Evolutionary conservation across 2,329 filamentous ascomycete species (phyloP).

Genomic region (Exophiala bonariae): DNA sequence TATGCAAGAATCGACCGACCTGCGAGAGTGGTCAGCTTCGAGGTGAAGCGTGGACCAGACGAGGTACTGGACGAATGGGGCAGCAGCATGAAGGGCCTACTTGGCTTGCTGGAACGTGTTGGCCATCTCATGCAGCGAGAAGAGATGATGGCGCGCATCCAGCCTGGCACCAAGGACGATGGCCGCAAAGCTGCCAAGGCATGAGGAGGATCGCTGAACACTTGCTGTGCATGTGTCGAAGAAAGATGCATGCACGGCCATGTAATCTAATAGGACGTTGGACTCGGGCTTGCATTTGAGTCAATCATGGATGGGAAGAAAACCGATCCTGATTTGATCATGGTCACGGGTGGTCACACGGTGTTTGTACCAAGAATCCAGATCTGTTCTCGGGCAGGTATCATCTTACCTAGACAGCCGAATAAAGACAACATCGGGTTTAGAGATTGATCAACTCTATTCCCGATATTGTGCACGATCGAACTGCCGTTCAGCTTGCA

Average conservation of each 20-base stretch:
- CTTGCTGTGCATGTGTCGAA: too few relatives aligned
- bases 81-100: slow-evolving; percentile 91
- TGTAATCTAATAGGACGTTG: neutral
- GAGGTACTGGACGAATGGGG: slow-evolving; percentile 99
- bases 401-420: too few relatives aligned
- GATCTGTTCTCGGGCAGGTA: too few relatives aligned
- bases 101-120: slow-evolving; percentile 83
- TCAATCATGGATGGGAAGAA: too few relatives aligned
- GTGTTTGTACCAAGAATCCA: too few relatives aligned
- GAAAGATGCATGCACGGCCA: neutral
- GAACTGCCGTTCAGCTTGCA: too few relatives aligned
- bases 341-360: too few relatives aligned
- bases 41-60: slow-evolving; percentile 90
- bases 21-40: slow-evolving; percentile 87
- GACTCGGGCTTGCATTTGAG: neutral
- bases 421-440: too few relatives aligned
- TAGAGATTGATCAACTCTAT: too few relatives aligned
- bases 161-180: slow-evolving; percentile 52
- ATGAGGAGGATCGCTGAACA: neutral
- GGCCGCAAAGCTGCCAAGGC: slow-evolving; percentile 10
- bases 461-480: too few relatives aligned
- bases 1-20: slow-evolving; percentile 97
- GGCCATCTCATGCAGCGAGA: slow-evolving; percentile 99
- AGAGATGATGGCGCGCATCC: slow-evolving; percentile 99
- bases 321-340: too few relatives aligned